Conservation (phyloP, 2,329 filamentous ascomycete species). For the Microdochium bolleyi region DNA sequence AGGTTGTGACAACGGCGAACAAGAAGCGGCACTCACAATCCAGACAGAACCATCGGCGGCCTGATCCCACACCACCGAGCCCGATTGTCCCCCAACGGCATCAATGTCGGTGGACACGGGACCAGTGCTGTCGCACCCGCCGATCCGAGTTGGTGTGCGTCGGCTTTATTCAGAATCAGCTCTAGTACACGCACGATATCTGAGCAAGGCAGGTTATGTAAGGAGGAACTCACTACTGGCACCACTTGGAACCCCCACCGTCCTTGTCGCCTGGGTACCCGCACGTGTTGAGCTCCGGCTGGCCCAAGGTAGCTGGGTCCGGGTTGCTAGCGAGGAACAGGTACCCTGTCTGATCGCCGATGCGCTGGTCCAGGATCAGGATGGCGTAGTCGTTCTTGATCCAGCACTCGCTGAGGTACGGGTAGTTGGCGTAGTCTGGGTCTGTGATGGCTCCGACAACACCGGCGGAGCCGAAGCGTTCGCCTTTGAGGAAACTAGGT, state of each 20-base stretch:
- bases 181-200: no score
- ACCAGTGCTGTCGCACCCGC: slow-evolving; percentile 4
- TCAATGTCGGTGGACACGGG: slow-evolving; percentile 8
- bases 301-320: slow-evolving; percentile 7
- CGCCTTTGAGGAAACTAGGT: slow-evolving; percentile 10
- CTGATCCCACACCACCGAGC: background rate
- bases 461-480: slow-evolving; percentile 1
- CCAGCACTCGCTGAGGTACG: slow-evolving; percentile 4
- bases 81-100: slow-evolving; percentile 8
- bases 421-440: background rate
- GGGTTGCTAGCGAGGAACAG: slow-evolving; percentile 8
- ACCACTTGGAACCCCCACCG: slow-evolving; percentile 2
- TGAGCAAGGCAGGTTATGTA: no score
- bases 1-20: no score
- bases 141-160: background rate
- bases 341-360: slow-evolving; percentile 9
- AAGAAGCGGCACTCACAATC: background rate
- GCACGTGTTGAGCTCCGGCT: slow-evolving; percentile 9
- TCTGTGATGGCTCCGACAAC: background rate
- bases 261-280: slow-evolving; percentile 12
- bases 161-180: no score
- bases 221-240: background rate
- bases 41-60: background rate
- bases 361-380: slow-evolving; percentile 10
- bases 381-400: slow-evolving; percentile 12